Evolutionary conservation across 2,329 filamentous ascomycete genomes (phyloP), one percentile per base, ranked within the genome.

Genomic region (Ophiosphaerella narmari): DNA sequence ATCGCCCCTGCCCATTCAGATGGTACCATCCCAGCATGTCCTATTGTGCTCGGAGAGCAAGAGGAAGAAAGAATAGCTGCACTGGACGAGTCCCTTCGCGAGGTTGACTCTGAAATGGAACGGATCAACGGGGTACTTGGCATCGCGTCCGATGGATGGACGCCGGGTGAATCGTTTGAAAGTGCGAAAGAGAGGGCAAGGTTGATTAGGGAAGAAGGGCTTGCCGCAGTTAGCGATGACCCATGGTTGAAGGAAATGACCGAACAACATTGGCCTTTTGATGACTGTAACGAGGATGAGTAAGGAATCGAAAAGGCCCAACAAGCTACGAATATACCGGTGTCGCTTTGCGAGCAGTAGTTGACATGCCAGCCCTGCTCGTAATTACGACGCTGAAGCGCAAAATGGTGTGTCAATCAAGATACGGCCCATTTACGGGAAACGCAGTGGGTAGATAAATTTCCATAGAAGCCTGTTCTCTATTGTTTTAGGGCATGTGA

Each of bases 71-170:
- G 43, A 36, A 56, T 56, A 16, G 42, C 40, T 43, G 35, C 50
- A 40, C 33, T 62, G 21, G 52, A 65, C 36, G 55, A 63, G 14
- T 52, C 55, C 14, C 51, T 55, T 24, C 50, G 55, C 26, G 57
- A 63, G 1, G 52, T 45, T 7, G 51, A 66, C 37, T 42, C 38
- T 3, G 50, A 67, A 7, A 43, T 64, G 48, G 55, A 66, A 52
- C 39, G 14, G 1, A 52, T 62, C 45, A 54, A 55, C 24, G 50
- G 48, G 26, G 3, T 57, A 29, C 50, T 65, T 55, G 63, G 63
- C 32, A 47, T 68, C n/a, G 50, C 54, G 33, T 50, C 46, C 34
- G 63, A 69, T 44, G 66, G 63, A n/a, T 70, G 60, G 66, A 67
- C 55, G 8, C 34, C 52, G 21, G 52, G 59, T 35, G 57, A 67